Evolutionary conservation across 169 alveolate genomes (phyloP).

Genomic region (Sarcocystis neurona): DNA sequence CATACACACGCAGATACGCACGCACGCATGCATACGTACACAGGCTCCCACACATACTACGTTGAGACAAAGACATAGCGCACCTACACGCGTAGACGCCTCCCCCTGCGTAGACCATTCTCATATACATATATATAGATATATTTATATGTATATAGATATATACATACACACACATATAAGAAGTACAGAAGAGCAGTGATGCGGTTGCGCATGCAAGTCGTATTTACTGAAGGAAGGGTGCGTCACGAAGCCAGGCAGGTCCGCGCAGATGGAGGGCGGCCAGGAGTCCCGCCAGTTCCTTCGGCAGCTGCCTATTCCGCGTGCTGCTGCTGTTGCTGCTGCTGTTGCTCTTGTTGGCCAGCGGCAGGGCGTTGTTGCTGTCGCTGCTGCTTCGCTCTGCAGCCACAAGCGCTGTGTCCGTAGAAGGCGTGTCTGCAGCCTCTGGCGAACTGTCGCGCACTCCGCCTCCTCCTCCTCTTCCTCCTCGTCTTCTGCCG

Average conservation of each 20-base stretch:
- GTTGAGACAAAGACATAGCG: no score
- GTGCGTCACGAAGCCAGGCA: neutral
- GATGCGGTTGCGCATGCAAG: no score
- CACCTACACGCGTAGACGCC: no score
- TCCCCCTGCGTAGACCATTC: no score
- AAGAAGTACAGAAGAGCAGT: no score
- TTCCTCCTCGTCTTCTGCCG: no score
- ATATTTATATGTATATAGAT: no score
- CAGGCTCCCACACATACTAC: no score
- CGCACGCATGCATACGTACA: no score
- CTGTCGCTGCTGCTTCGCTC: neutral
- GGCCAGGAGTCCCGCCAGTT: constrained; percentile 68
- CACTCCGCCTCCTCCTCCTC: neutral
- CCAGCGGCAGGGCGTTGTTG: neutral
- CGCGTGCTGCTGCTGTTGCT: neutral
- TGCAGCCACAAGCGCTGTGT: neutral
- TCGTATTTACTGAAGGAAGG: constrained; percentile 33
- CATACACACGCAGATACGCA: no score
- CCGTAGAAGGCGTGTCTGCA: neutral
- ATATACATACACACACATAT: no score
- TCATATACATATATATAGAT: no score
- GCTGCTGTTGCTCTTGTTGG: neutral
- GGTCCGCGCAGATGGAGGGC: constrained; percentile 46
- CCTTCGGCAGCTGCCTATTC: constrained; percentile 64
- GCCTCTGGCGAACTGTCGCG: neutral